A percentile compares a stretch with the other conserved stretches of the same genome.
Conservation (phyloP, 306 rosid genomes). For the Prunus kanzakura region DNA sequence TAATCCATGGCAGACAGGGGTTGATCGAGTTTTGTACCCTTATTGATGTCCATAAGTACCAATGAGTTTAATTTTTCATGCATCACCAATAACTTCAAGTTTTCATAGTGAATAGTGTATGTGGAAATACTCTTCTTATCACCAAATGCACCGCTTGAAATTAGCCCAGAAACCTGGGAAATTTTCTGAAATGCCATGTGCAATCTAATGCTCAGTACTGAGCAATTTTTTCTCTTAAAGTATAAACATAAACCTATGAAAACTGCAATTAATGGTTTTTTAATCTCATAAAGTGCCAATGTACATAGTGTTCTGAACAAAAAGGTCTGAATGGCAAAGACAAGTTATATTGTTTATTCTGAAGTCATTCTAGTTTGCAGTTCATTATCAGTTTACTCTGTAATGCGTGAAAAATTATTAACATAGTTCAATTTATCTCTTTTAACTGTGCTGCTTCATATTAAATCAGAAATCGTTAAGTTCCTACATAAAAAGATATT, state of each 20-base stretch:
- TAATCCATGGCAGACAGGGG: too few relatives aligned
- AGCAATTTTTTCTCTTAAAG: neutral
- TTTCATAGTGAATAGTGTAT: neutral
- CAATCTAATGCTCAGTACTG: neutral
- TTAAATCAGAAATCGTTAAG: constrained; percentile 55
- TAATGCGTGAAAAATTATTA: neutral
- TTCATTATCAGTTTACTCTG: neutral
- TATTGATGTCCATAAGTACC: neutral
- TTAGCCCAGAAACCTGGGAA: neutral
- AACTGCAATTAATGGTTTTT: neutral
- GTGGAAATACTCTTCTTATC: neutral
- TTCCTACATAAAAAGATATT: constrained; percentile 41
- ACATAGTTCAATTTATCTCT: neutral
- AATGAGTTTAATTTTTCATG: neutral
- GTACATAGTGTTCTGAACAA: neutral
- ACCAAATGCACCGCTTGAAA: neutral
- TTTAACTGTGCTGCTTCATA: constrained; percentile 6
- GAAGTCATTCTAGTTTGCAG: neutral
- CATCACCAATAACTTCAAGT: neutral
- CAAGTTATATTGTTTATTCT: neutral
- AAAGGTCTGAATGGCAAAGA: neutral
- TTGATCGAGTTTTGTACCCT: too few relatives aligned
- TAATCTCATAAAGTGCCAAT: too few relatives aligned
- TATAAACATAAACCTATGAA: neutral
- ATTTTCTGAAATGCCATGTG: neutral